A percentile compares a stretch with the other conserved stretches of the same genome.
Evolutionary conservation across 176 grass and related monocot genomes (phyloP).

Genomic region (Calamus simplicifolius): DNA sequence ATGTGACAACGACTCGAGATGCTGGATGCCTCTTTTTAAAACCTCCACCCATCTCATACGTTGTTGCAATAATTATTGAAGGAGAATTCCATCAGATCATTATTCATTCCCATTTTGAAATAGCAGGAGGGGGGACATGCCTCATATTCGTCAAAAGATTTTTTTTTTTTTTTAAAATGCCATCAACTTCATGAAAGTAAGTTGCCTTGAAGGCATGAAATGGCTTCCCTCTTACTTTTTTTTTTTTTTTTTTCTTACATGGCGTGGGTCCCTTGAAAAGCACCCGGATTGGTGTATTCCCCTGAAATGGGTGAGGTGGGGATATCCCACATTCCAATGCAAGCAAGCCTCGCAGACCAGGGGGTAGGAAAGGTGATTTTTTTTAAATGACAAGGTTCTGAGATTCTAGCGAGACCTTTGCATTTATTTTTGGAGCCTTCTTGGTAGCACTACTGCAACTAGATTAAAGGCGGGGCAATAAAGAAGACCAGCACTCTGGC

Average conservation of each 20-base stretch:
- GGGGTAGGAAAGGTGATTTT: background rate
- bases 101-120: too few relatives aligned
- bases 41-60: background rate
- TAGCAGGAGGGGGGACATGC: too few relatives aligned
- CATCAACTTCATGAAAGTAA: background rate
- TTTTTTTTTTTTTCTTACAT: too few relatives aligned
- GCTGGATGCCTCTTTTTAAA: too few relatives aligned
- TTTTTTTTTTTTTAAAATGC: too few relatives aligned
- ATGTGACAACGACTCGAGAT: too few relatives aligned
- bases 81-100: constrained; percentile 1
- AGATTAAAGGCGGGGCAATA: too few relatives aligned
- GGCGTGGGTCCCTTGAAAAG: too few relatives aligned
- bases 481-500: too few relatives aligned
- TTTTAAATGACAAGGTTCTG: background rate
- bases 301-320: background rate
- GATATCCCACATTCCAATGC: background rate
- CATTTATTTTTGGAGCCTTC: background rate
- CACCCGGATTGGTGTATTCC: background rate
- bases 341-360: background rate
- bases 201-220: background rate
- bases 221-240: background rate
- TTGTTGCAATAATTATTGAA: background rate
- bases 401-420: background rate
- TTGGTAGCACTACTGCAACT: too few relatives aligned
- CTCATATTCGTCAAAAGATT: too few relatives aligned